Evolutionary conservation across 1,139 yeast genomes (phyloP), one percentile per base, ranked within the genome.

Genomic region (Suhomyces anneliseae): DNA sequence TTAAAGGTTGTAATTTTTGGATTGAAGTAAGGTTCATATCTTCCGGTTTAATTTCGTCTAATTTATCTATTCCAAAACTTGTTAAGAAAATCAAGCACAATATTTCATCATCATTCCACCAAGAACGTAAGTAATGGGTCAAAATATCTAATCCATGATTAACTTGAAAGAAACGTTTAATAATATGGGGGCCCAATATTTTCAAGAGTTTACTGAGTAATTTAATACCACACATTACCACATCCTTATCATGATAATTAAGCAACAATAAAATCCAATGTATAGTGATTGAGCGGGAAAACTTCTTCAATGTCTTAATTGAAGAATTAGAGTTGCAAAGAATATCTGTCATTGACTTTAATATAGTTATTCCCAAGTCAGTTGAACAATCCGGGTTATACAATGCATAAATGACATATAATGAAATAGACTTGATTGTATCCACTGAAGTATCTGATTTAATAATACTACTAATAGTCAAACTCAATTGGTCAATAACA

Each of bases 181-280:
- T 77, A 1, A 76, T 72, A 38, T 72, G 73, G 1, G 75, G 61
- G 0, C 85, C 84, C 9, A 78, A 65, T 1, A 74, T 63, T 31
- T 70, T 64, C 19, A 87, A 65, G 7, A 83, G 62, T 44, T 74
- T 74, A 7, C 83, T 66, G 19, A 87, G 61, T 9, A 87, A 61
- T 15, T 76, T 69, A 8, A 86, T 58, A 0, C 82, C 78, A 49
- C 75, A 64, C 34, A 70, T 66, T 1, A 80, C 76, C 6, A 80
- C 77, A 10, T 66, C 64, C 6, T 71, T 67, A 2, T 68, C 52
- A 1, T 67, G 58, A 40, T 56, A 62, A 38, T 76, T 75, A 35
- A 87, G 58, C 3, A 85, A 62, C 32, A 85, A 64, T n/a, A 87
- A 62, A 2, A 84, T 68, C 86, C 90, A 83, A 59, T 85, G 86